Conservation (phyloP, 306 rosid species). For the Citrullus mucosospermus region DNA sequence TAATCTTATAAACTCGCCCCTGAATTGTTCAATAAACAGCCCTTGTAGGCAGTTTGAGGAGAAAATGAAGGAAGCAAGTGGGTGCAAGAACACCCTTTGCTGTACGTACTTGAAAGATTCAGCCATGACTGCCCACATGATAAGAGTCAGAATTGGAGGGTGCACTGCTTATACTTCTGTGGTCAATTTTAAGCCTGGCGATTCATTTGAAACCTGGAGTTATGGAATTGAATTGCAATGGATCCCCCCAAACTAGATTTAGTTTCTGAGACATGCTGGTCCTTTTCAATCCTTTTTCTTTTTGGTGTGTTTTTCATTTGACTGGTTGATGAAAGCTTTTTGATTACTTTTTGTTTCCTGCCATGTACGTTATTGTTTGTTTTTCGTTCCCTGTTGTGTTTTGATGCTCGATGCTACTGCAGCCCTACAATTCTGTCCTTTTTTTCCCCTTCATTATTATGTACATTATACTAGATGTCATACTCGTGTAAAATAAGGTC, state of each 20-base stretch:
- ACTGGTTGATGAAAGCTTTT: neutral
- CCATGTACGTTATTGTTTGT: neutral
- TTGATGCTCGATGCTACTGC: neutral
- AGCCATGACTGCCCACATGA: slow-evolving; percentile 61
- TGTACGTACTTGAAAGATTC: slow-evolving; percentile 74
- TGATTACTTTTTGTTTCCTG: neutral
- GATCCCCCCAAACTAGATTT: slow-evolving; percentile 32
- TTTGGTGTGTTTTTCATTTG: neutral
- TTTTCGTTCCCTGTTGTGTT: neutral
- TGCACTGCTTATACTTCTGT: slow-evolving; percentile 73
- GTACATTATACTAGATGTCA: neutral
- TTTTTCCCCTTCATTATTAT: neutral
- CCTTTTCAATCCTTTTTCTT: neutral
- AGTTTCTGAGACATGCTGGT: neutral
- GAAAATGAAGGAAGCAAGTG: slow-evolving; percentile 30
- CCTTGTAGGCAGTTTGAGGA: slow-evolving; percentile 55
- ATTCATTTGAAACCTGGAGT: slow-evolving; percentile 47
- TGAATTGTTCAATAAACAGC: slow-evolving; percentile 60
- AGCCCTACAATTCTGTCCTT: neutral
- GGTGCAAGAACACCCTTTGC: slow-evolving; percentile 51
- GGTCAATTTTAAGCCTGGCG: slow-evolving; percentile 35
- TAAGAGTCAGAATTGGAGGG: slow-evolving; percentile 47
- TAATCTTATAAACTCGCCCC: slow-evolving; percentile 45
- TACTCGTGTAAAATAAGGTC: neutral
- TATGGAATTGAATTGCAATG: slow-evolving; percentile 85